Base-by-base conservation (phyloP, 768 basidiomycete genomes). In the Suillus discolor region DNA sequence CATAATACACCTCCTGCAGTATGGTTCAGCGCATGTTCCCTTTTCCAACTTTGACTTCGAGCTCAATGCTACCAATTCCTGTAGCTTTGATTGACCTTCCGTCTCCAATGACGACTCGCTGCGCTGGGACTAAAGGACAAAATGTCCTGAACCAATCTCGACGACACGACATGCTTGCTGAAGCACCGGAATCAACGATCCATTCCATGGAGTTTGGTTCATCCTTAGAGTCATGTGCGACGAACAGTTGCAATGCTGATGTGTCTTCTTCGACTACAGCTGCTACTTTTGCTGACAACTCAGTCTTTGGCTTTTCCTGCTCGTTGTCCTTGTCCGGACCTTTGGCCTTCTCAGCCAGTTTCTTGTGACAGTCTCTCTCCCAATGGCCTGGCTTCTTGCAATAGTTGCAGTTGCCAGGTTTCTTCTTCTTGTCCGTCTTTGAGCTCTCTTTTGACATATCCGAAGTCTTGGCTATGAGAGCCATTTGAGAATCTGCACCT, bases 121-220 rank as follows among this genome's bases (percentile, higher is more conserved):
- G n/a, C n/a, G n/a, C 45, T 12, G 63, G 66, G 4, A 15, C 16
- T 7, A 66, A 23, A 0, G n/a, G 34, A 20, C 20, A 13, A 18
- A 44, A 66, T 9, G 42, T 47, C 28, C 8, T 64, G 31, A 67
- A 67, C 66, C 63, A 67, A 2, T 23, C 63, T 61, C 5, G 11
- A n/a, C 60, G 31, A 12, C 42, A 41, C 1, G 41, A 42, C 63
- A 67, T 67, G 6, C 42, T 51, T 4, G 60, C 57, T 2, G 62
- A 66, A 7, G 62, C 34, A 3, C 62, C 62, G 0, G 62, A 63
- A 45, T 66, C 62, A 0, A 66, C 36, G 3, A 66, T 60, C 66
- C 62, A 66, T 5, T 63, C 28, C 8, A 31, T 28, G 1, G n/a
- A 11, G n/a, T 47, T n/a, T 12, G n/a, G n/a, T n/a, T 28, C 0